phyloP scores from a whole-genome alignment of 2,329 filamentous ascomycete genomes.

The Penicillium brasilianum region DNA sequence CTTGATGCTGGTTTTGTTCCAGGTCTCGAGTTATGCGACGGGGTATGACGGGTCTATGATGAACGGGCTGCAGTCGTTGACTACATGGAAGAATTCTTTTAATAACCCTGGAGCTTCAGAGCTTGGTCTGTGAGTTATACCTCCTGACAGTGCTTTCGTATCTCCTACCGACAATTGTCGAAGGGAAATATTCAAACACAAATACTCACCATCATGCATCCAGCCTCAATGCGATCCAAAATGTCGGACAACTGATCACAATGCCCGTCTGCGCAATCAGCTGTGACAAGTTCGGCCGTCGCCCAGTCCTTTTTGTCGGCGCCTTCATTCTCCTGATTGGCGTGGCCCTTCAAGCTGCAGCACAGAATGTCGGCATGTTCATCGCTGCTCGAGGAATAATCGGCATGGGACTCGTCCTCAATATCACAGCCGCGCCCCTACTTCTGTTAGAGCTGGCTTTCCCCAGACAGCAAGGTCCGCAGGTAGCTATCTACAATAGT shows the following conservation, averaged over 20 bases:
- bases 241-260: conserved; percentile 15
- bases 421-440: conserved; percentile 13
- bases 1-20: conserved; percentile 20
- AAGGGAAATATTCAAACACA: too few relatives aligned
- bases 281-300: conserved; percentile 16
- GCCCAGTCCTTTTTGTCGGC: conserved; percentile 9
- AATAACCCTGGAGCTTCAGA: conserved; percentile 22
- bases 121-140: conserved; percentile 13
- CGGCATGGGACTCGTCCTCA: conserved; percentile 15
- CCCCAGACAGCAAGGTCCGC: conserved; percentile 13
- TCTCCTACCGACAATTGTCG: background rate
- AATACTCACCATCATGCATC: background rate
- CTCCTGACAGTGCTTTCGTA: background rate
- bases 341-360: conserved; percentile 11
- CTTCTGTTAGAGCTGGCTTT: conserved; percentile 11
- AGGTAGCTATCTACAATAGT: conserved; percentile 21
- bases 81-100: conserved; percentile 46
- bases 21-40: conserved; percentile 40
- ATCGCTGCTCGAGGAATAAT: conserved; percentile 16
- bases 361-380: conserved; percentile 20
- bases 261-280: conserved; percentile 13
- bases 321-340: conserved; percentile 13
- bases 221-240: conserved; percentile 19
- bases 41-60: conserved; percentile 58
- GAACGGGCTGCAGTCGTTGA: conserved; percentile 53